Conservation (phyloP, 345 rosid species). For the Eucalyptus albens region DNA sequence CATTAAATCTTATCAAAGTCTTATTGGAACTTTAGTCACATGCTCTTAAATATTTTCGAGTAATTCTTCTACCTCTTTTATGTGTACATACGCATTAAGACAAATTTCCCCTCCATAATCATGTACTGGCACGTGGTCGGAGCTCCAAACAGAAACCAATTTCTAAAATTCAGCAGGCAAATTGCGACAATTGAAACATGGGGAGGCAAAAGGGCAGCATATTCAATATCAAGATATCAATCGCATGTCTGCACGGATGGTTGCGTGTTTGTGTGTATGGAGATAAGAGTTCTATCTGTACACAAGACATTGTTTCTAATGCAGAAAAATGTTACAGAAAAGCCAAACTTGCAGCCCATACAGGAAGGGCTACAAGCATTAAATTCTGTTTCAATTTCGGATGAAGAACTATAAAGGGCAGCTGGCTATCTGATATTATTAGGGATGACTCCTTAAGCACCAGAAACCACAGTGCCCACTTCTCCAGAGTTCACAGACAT, state of each 20-base stretch:
- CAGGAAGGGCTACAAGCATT: not conserved
- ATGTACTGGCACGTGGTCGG: not conserved
- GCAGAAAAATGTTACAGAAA: not conserved
- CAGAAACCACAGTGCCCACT: constrained; percentile 22
- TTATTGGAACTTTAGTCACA: not conserved
- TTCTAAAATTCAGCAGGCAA: not conserved
- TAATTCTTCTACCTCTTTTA: not conserved
- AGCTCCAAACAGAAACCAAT: not conserved
- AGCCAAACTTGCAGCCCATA: not conserved
- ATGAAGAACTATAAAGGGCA: not conserved
- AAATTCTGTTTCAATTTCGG: not conserved
- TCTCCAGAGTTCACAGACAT: constrained; percentile 2
- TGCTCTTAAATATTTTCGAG: not conserved
- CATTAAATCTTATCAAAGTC: not conserved
- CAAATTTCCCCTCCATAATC: not conserved
- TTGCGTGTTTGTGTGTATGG: not conserved
- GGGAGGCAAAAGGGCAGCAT: not conserved
- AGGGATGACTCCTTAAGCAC: not conserved
- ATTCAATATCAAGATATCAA: not conserved
- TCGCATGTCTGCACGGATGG: not conserved
- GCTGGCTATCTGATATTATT: constrained; percentile 7
- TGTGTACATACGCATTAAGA: not conserved
- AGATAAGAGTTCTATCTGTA: not conserved
- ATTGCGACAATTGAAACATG: not conserved
- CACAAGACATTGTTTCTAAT: not conserved